Percentiles rank a stretch among this genome's conserved stretches.
Evolutionary conservation across 225 moss, liverwort and hornwort genomes (phyloP).

Genomic region (Marchantia paleacea): DNA sequence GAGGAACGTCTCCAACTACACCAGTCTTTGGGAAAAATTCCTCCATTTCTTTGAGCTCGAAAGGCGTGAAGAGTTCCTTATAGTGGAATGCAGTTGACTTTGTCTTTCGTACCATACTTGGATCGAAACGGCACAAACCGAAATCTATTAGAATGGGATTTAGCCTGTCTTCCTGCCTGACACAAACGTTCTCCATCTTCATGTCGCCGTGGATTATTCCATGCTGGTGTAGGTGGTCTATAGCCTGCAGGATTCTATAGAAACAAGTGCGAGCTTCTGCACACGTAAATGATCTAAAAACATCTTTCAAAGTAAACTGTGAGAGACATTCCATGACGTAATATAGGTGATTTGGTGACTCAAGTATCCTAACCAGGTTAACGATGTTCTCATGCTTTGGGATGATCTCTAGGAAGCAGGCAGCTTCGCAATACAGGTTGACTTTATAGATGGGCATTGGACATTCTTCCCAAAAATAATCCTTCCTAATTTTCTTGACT

Average conservation of each 20-base stretch:
- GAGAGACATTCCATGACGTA: background rate
- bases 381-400: background rate
- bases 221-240: background rate
- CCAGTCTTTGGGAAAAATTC: background rate
- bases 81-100: background rate
- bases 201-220: background rate
- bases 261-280: background rate
- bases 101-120: background rate
- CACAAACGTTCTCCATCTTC: background rate
- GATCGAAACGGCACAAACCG: background rate
- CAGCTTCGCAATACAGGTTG: background rate
- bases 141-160: background rate
- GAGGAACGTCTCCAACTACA: background rate
- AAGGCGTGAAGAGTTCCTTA: background rate
- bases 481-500: background rate
- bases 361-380: background rate
- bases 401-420: background rate
- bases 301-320: background rate
- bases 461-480: background rate
- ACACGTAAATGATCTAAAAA: background rate
- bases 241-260: background rate
- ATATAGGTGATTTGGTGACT: background rate
- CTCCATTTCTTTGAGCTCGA: background rate
- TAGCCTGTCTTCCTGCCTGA: background rate
- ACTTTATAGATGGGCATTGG: background rate